Percentiles rank a stretch among this genome's conserved stretches.
These are phyloP conservation scores for Ganoderma meredithae DNA, from an alignment of 1,284 basidiomycete genomes.

Conservation along the genomic window DNA sequence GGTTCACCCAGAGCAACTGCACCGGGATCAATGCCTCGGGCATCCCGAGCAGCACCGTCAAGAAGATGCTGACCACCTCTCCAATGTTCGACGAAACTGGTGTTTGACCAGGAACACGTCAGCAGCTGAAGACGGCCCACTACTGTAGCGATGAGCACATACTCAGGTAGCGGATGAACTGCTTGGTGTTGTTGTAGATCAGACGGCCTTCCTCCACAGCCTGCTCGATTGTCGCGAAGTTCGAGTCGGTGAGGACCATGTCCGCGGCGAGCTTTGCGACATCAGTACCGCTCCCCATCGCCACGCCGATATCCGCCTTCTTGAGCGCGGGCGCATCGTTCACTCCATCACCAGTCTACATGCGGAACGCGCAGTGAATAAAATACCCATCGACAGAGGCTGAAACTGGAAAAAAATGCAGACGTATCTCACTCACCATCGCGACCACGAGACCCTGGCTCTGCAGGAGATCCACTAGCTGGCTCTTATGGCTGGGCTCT, in stretches of 20 bases:
- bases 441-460: constrained; percentile 94
- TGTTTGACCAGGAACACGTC: constrained; percentile 28
- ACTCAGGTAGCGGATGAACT: constrained; percentile 95
- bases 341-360: constrained; percentile 89
- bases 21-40: constrained; percentile 98
- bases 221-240: constrained; percentile 92
- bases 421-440: constrained; percentile 69
- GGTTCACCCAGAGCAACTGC: constrained; percentile 97
- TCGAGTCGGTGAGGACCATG: constrained; percentile 92
- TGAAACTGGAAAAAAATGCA: neutral
- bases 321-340: constrained; percentile 98
- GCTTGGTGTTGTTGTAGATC: constrained; percentile 99
- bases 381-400: neutral
- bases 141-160: constrained; percentile 40
- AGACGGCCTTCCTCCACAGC: constrained; percentile 97
- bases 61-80: constrained; percentile 97
- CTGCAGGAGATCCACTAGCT: constrained; percentile 96
- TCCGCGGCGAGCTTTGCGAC: constrained; percentile 98
- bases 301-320: constrained; percentile 97
- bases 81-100: constrained; percentile 98
- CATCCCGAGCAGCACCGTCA: constrained; percentile 97
- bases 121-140: neutral
- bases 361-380: constrained; percentile 23
- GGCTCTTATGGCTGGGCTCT: constrained; percentile 94
- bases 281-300: constrained; percentile 99